Evolutionary conservation across 2,329 filamentous ascomycete genomes (phyloP).

Genomic region (Helminthosporium solani): DNA sequence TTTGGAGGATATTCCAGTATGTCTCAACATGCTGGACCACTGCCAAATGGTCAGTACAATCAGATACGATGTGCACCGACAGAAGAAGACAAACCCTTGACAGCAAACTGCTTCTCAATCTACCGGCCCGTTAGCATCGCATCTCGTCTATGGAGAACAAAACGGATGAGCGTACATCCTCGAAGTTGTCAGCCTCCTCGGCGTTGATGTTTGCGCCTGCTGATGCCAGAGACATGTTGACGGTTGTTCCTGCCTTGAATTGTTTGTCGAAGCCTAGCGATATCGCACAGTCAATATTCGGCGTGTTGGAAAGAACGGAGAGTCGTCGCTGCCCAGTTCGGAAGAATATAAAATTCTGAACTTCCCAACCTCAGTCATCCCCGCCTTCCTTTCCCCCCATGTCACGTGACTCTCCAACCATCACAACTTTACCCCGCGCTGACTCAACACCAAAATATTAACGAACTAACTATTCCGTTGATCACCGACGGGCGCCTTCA

Average conservation of each 20-base stretch:
- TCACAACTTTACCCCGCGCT: constrained; percentile 32
- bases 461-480: too few relatives aligned
- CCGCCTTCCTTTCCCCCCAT: constrained; percentile 4
- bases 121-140: constrained; percentile 44
- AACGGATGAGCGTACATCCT: constrained; percentile 57
- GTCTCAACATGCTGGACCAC: constrained; percentile 95
- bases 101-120: constrained; percentile 99
- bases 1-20: constrained; percentile 95
- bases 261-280: not conserved
- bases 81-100: constrained; percentile 68
- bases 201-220: constrained; percentile 38
- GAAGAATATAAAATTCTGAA: constrained; percentile 29
- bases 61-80: constrained; percentile 13
- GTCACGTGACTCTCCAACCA: too few relatives aligned
- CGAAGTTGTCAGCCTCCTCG: constrained; percentile 68
- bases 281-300: too few relatives aligned
- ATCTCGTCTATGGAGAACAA: constrained; percentile 1
- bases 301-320: too few relatives aligned
- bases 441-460: constrained; percentile 39
- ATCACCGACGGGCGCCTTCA: constrained; percentile 20
- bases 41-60: constrained; percentile 25
- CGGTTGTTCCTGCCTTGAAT: not conserved
- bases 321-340: not conserved
- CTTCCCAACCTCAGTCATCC: constrained; percentile 19
- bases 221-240: constrained; percentile 40